Conservation (phyloP, 1,139 yeast genomes). For the Debaryomycetaceae sp. region DNA sequence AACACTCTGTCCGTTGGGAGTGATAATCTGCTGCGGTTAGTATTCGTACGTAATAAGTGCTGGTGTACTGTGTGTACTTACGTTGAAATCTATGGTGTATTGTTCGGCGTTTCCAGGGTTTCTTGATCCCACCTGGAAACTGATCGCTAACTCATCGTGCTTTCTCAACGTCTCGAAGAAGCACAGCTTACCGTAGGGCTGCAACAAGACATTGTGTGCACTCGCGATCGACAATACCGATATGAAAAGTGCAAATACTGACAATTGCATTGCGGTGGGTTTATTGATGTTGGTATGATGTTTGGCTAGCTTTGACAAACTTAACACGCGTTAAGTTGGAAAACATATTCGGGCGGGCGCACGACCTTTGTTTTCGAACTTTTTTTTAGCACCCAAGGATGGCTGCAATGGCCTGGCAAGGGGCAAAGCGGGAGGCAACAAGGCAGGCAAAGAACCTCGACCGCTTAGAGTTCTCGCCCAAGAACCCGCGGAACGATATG, state of each 20-base stretch:
- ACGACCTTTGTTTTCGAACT: constrained; percentile 1
- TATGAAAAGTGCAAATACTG: constrained; percentile 2
- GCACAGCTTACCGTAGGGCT: constrained; percentile 86
- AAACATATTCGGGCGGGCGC: neutral
- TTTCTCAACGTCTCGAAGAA: constrained; percentile 78
- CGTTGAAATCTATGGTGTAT: constrained; percentile 69
- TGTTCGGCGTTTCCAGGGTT: constrained; percentile 77
- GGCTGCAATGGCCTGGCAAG: neutral
- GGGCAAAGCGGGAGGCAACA: neutral
- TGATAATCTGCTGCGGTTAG: constrained; percentile 34
- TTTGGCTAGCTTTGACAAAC: neutral
- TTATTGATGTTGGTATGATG: neutral
- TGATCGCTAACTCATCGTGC: constrained; percentile 83
- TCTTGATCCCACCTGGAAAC: constrained; percentile 93
- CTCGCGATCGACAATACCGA: constrained; percentile 16
- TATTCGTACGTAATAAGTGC: neutral
- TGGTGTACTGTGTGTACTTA: constrained; percentile 12
- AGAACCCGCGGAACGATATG: too few species aligned
- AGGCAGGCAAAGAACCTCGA: too few species aligned
- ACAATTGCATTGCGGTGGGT: constrained; percentile 1
- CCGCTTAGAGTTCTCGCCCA: too few species aligned
- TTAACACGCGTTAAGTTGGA: neutral
- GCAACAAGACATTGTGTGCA: constrained; percentile 80
- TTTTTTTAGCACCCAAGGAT: neutral
- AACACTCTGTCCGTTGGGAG: constrained; percentile 58